Base-by-base conservation (phyloP, 2,329 filamentous ascomycete species). In the Aspergillus aculeatinus region DNA sequence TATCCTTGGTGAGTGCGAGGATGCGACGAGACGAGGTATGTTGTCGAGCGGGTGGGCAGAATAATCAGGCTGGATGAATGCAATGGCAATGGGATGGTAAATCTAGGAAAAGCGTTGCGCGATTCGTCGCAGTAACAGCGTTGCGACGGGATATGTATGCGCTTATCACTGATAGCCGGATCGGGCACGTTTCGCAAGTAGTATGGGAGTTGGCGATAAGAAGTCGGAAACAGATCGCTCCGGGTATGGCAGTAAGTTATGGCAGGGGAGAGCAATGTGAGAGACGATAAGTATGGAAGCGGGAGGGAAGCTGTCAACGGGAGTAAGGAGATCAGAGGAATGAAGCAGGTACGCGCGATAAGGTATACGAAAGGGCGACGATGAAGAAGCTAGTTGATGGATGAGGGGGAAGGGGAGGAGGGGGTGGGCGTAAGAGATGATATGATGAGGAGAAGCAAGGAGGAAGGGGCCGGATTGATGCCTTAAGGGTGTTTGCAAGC, bases 81-180 rank as follows among this genome's bases (percentile, higher is more conserved):
- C 39, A 48, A 23, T 14, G 10, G 7, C 39, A 48, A 23, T 14
- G 10, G 19, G 14, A 55, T 48, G 52, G 31, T 19, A 42, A 44
- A 44, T n/a, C 1, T 19, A 19, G 5, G 6, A n/a, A 4, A 42
- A 44, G 39, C 39, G 39, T n/a, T 19, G 16, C 16, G 39, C 39
- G 39, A 44, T 19, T 44, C 16, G 39, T 44, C 16, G 16, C 16
- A 19, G 16, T n/a, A 44, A 19, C 4, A 44, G 39, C 16, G 19
- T 44, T 44, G 39, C 39, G 39, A 44, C 39, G 39, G 39, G 2
- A n/a, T 2, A 6, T 44, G 16, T 2, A 16, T 44, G 53, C 54
- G 66, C 66, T 69, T 68, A 69, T 69, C 67, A 60, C 61, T 63
- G 75, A 66, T 68, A 67, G 65, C 55, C 66, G 53, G 68, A 68